Evolutionary conservation across 192 early-diverging fungal species (phyloP).

Genomic region (Podochytrium sp.): DNA sequence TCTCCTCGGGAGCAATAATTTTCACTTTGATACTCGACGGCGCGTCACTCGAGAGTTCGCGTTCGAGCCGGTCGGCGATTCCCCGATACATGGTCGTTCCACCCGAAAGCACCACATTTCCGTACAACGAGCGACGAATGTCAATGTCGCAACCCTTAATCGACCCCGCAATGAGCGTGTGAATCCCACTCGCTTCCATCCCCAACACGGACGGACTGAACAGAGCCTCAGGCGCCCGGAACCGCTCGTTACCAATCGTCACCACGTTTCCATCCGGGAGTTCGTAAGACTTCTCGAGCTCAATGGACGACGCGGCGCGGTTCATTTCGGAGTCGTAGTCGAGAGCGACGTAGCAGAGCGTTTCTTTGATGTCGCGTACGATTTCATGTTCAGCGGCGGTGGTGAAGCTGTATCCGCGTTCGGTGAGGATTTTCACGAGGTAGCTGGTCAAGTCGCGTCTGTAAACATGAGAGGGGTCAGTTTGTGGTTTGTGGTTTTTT

Average conservation of each 20-base stretch:
- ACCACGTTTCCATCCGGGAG: slow-evolving; percentile 61
- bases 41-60: slow-evolving; percentile 58
- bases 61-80: slow-evolving; percentile 56
- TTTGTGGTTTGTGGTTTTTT: slow-evolving; percentile 31
- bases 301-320: slow-evolving; percentile 46
- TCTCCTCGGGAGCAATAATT: slow-evolving; percentile 62
- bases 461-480: slow-evolving; percentile 32
- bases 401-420: slow-evolving; percentile 64
- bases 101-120: slow-evolving; percentile 55
- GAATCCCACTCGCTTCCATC: slow-evolving; percentile 49
- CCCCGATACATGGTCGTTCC: slow-evolving; percentile 62
- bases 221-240: slow-evolving; percentile 62
- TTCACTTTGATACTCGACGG: slow-evolving; percentile 64
- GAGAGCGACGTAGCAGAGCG: slow-evolving; percentile 62
- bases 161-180: slow-evolving; percentile 49
- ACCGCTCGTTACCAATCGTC: slow-evolving; percentile 65
- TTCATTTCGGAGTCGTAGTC: slow-evolving; percentile 54
- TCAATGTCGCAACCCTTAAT: slow-evolving; percentile 58
- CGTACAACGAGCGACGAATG: slow-evolving; percentile 50
- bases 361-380: slow-evolving; percentile 70
- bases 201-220: slow-evolving; percentile 65
- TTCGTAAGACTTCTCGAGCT: slow-evolving; percentile 54
- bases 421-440: slow-evolving; percentile 60
- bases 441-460: slow-evolving; percentile 50
- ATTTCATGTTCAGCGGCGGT: slow-evolving; percentile 65